Evolutionary conservation across 345 rosid species (phyloP).

Genomic region (Populus nigra): DNA sequence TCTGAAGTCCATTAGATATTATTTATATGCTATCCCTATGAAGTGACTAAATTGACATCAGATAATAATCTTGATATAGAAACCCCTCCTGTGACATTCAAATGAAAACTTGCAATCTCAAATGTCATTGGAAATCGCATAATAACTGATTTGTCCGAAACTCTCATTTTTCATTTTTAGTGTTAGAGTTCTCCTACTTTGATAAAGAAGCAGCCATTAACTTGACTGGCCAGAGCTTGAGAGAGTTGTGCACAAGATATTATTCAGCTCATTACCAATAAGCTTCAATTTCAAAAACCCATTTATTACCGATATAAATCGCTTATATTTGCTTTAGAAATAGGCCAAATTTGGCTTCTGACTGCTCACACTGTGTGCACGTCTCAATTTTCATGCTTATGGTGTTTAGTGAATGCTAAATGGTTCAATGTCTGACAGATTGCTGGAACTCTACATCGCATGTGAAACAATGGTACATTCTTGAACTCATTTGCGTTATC

Average conservation of each 20-base stretch:
- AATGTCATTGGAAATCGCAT: neutral
- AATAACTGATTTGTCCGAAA: neutral
- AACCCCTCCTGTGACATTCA: neutral
- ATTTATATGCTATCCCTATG: neutral
- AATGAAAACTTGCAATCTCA: neutral
- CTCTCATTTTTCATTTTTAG: neutral
- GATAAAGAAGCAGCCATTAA: neutral
- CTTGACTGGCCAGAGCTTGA: neutral
- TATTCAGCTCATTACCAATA: neutral
- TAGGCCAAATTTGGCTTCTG: neutral
- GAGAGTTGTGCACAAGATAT: neutral
- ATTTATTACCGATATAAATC: neutral
- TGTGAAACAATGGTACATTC: conserved; percentile 67
- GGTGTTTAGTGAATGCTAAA: conserved; percentile 7
- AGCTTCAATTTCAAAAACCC: neutral
- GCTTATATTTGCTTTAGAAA: neutral
- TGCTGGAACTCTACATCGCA: conserved; percentile 82
- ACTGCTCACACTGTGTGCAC: neutral
- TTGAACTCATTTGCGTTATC: conserved; percentile 9
- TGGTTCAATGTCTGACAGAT: conserved; percentile 45
- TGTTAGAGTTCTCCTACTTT: neutral
- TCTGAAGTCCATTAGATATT: neutral
- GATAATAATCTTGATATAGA: neutral
- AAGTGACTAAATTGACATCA: neutral
- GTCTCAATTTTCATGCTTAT: conserved; percentile 8